A percentile compares a stretch with the other conserved stretches of the same genome.
Conservation (phyloP, 2,329 filamentous ascomycete species). For the Exophiala aquamarina region DNA sequence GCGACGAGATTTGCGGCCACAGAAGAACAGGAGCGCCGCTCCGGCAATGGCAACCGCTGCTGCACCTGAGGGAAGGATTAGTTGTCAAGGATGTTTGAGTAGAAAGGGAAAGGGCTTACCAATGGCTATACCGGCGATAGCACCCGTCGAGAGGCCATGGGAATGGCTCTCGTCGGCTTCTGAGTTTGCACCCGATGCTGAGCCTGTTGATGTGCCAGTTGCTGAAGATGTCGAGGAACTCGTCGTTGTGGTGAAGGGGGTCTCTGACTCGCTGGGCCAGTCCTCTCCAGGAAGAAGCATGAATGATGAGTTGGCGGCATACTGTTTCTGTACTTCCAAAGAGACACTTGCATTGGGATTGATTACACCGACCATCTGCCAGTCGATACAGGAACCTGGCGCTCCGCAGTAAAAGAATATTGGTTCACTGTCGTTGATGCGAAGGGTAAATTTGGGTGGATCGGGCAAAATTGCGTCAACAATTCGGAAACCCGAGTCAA, state of each 20-base stretch:
- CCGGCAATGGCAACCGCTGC: constrained; percentile 9
- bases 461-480: constrained; percentile 49
- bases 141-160: constrained; percentile 7
- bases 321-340: constrained; percentile 21
- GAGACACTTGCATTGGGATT: constrained; percentile 52
- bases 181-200: neutral
- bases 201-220: neutral
- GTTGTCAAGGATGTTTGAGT: neutral
- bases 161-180: neutral
- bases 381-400: constrained; percentile 61
- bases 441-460: constrained; percentile 40
- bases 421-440: constrained; percentile 62
- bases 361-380: constrained; percentile 74
- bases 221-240: constrained; percentile 5
- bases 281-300: constrained; percentile 26
- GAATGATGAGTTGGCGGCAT: constrained; percentile 22
- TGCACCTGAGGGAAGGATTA: constrained; percentile 6
- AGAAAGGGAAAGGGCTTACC: constrained; percentile 2
- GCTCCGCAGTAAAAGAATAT: constrained; percentile 72
- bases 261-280: constrained; percentile 21
- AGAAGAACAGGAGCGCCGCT: constrained; percentile 12
- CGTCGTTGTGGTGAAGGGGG: constrained; percentile 12
- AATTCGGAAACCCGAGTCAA: constrained; percentile 54
- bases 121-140: constrained; percentile 17
- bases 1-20: constrained; percentile 12